phyloP scores from a whole-genome alignment of 73 alveolate genomes.

The Tetrahymena thermophila region DNA sequence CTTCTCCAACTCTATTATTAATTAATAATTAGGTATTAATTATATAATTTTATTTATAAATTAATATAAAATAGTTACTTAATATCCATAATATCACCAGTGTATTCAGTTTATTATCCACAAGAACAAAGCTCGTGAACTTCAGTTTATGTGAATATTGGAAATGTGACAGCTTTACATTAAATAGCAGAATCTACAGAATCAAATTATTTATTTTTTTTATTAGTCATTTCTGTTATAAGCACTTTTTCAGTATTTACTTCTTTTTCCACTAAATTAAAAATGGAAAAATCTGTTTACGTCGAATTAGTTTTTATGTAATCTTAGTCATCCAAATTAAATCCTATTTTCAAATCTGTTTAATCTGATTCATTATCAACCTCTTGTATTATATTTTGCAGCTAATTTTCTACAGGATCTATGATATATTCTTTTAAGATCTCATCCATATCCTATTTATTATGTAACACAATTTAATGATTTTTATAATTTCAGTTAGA shows the following conservation, averaged over 20 bases:
- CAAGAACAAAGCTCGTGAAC: background rate
- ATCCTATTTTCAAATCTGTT: background rate
- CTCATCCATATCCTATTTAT: background rate
- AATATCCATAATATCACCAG: background rate
- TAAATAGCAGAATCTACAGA: background rate
- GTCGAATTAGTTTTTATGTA: background rate
- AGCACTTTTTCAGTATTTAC: background rate
- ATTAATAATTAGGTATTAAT: background rate
- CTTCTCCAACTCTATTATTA: background rate
- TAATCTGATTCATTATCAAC: background rate
- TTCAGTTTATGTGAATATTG: background rate
- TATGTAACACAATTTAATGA: background rate
- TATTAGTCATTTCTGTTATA: background rate
- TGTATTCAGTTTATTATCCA: background rate
- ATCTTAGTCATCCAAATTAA: background rate
- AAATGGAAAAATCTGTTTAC: background rate
- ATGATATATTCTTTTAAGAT: background rate
- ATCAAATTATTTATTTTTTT: background rate
- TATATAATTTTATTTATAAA: background rate
- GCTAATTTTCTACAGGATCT: background rate
- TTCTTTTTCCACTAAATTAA: background rate
- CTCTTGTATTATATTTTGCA: background rate
- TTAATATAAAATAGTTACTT: background rate
- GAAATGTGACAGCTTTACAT: background rate
- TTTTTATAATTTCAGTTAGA: too few species aligned